A percentile compares a stretch with the other conserved stretches of the same genome.
These are phyloP conservation scores for Lactarius indigo DNA, from an alignment of 768 basidiomycete species.

Conservation along the genomic window DNA sequence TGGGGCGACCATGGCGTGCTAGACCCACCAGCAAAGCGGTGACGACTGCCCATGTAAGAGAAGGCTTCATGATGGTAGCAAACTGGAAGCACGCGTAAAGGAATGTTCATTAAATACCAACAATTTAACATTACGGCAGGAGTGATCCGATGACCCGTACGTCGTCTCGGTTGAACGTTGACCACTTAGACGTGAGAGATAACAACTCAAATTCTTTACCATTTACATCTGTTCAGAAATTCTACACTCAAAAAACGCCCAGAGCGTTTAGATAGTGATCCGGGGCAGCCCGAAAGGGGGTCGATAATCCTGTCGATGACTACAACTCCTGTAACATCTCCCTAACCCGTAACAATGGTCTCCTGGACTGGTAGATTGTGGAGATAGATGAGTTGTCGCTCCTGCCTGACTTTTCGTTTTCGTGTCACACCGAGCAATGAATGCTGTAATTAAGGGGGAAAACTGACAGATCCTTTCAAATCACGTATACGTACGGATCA, in stretches of 20 bases:
- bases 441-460: background rate
- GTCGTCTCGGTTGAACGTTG: no score
- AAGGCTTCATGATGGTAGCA: slow-evolving; percentile 15
- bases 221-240: background rate
- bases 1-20: background rate
- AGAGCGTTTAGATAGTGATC: no score
- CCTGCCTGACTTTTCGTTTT: background rate
- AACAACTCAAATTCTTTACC: background rate
- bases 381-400: background rate
- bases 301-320: no score
- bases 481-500: slow-evolving; percentile 1
- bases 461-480: background rate
- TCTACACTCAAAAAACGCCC: background rate
- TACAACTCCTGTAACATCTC: background rate
- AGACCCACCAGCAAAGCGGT: slow-evolving; percentile 12
- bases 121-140: background rate
- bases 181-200: no score
- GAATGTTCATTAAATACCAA: background rate
- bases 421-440: background rate
- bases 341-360: background rate
- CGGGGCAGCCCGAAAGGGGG: no score
- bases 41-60: slow-evolving; percentile 13
- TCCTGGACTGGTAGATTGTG: background rate
- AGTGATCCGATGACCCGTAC: background rate
- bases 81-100: background rate